Conservation (phyloP, 805 yeast species). For the Spathaspora boniae region DNA sequence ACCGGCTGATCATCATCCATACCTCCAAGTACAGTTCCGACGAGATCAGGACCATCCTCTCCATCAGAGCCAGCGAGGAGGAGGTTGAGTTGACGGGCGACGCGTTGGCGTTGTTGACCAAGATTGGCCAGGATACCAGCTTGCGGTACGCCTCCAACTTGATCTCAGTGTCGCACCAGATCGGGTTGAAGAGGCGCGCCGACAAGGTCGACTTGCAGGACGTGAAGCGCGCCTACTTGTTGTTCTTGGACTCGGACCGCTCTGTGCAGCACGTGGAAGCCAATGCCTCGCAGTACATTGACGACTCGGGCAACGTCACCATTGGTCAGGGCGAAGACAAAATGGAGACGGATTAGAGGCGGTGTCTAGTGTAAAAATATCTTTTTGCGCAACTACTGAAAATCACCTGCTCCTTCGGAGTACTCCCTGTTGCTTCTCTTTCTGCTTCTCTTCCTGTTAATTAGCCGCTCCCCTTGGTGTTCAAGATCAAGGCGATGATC, state of each 20-base stretch:
- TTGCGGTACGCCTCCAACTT: conserved; percentile 90
- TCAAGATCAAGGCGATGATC: conserved; percentile 90
- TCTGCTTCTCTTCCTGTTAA: not conserved
- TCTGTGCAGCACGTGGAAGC: conserved; percentile 83
- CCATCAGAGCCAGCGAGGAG: conserved; percentile 91
- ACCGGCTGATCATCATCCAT: conserved; percentile 88
- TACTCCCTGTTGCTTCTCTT: not conserved
- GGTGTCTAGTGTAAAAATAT: not conserved
- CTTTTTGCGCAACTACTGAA: conserved; percentile 1
- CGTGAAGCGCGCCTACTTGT: conserved; percentile 78
- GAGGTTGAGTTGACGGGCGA: conserved; percentile 81
- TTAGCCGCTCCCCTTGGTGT: conserved; percentile 75
- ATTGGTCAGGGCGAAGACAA: conserved; percentile 41
- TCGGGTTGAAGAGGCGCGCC: conserved; percentile 78
- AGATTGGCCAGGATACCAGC: conserved; percentile 86
- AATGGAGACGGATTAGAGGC: conserved; percentile 34
- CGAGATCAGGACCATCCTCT: conserved; percentile 81
- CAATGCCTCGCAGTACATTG: conserved; percentile 63
- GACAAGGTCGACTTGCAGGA: conserved; percentile 71
- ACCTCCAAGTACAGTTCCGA: conserved; percentile 74
- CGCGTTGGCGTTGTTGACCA: conserved; percentile 82
- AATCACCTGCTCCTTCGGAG: not conserved
- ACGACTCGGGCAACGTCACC: conserved; percentile 71
- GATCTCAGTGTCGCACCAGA: conserved; percentile 84
- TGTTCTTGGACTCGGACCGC: conserved; percentile 86